Conservation (phyloP, 495 filamentous ascomycete species). For the Podospora didyma region DNA sequence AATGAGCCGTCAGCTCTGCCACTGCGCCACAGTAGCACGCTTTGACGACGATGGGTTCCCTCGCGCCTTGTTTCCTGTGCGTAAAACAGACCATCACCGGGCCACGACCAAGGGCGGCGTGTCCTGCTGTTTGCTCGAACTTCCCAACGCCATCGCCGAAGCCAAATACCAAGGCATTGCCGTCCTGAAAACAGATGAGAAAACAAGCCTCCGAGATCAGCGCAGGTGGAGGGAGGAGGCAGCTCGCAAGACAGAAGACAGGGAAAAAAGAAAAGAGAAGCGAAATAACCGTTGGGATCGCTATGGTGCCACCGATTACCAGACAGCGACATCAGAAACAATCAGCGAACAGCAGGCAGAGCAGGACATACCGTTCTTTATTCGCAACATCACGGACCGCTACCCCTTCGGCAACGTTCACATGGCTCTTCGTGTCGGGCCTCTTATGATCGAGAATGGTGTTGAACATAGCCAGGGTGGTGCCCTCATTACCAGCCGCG, state of each 20-base stretch:
- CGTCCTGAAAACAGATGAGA: not conserved
- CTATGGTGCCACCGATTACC: not conserved
- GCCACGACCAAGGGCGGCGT: not conserved
- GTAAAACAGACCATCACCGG: not conserved
- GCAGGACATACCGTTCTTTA: conserved; percentile 32
- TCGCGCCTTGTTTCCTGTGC: not conserved
- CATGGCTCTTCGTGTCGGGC: conserved; percentile 38
- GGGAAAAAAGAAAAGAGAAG: not conserved
- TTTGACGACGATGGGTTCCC: not conserved
- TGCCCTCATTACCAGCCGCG: conserved; percentile 27
- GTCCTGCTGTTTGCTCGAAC: not conserved
- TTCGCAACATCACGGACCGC: conserved; percentile 23
- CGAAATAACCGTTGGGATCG: not conserved
- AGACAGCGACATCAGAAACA: not conserved
- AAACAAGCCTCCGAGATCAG: not conserved
- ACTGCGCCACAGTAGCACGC: not conserved
- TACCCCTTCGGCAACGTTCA: conserved; percentile 38
- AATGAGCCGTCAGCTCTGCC: not conserved
- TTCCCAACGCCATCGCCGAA: not conserved
- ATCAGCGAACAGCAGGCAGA: conserved; percentile 11
- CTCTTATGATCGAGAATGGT: conserved; percentile 41
- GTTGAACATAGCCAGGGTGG: conserved; percentile 27
- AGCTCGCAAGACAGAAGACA: conserved; percentile 2
- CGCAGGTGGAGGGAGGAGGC: not conserved
- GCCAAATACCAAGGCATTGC: conserved; percentile 11